phyloP scores from a whole-genome alignment of 345 rosid genomes.

The Brassica incana region DNA sequence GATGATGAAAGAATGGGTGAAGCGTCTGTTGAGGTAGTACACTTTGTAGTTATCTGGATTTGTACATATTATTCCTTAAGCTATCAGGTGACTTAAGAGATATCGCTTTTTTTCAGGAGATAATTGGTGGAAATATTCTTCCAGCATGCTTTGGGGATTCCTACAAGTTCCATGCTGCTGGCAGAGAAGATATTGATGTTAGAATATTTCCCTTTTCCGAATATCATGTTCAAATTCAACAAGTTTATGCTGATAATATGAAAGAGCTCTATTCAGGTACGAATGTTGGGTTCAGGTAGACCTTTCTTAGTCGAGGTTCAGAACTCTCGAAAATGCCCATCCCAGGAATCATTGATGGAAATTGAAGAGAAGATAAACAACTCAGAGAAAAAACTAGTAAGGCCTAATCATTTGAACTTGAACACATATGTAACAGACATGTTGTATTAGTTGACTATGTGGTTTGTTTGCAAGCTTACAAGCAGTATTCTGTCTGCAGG shows the following conservation, averaged over 20 bases:
- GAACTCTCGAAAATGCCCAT: constrained; percentile 75
- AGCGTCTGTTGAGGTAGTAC: constrained; percentile 82
- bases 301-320: constrained; percentile 94
- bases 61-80: not conserved
- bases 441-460: not conserved
- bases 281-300: constrained; percentile 99
- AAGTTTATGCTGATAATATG: constrained; percentile 28
- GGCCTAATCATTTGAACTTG: constrained; percentile 19
- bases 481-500: constrained; percentile 48
- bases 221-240: constrained; percentile 17
- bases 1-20: constrained; percentile 97
- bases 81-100: constrained; percentile 17
- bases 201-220: constrained; percentile 11
- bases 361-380: constrained; percentile 68
- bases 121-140: constrained; percentile 75
- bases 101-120: constrained; percentile 52
- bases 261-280: constrained; percentile 59
- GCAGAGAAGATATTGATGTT: constrained; percentile 99
- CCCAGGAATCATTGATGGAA: constrained; percentile 55
- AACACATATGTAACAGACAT: not conserved
- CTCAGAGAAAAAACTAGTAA: constrained; percentile 62
- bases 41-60: constrained; percentile 7
- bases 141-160: constrained; percentile 73
- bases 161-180: constrained; percentile 98
- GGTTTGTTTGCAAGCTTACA: constrained; percentile 4